Percentiles rank a stretch among this genome's conserved stretches.
phyloP scores from a whole-genome alignment of 2,329 filamentous ascomycete genomes.

The Trichoderma endophyticum region DNA sequence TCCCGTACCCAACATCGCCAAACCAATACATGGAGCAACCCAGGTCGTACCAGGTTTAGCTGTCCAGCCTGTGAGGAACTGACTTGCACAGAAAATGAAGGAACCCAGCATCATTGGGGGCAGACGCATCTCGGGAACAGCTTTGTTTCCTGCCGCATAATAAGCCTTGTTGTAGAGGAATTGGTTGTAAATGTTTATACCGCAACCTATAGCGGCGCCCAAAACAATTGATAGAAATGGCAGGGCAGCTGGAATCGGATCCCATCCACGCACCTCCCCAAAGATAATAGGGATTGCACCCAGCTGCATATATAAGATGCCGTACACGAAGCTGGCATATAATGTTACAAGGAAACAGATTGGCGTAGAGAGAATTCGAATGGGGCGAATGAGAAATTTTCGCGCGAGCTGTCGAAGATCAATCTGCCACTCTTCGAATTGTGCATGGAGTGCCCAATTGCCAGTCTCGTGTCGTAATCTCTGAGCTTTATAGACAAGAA shows the following conservation, averaged over 20 bases:
- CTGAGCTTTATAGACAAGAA: constrained; percentile 61
- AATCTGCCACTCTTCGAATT: constrained; percentile 68
- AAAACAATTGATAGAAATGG: constrained; percentile 63
- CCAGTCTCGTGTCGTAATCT: constrained; percentile 59
- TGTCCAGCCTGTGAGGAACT: constrained; percentile 60
- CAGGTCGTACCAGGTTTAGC: constrained; percentile 55
- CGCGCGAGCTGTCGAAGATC: constrained; percentile 54
- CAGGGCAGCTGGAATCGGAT: constrained; percentile 51
- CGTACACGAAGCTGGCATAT: constrained; percentile 67
- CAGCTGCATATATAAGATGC: constrained; percentile 61
- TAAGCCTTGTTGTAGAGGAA: constrained; percentile 59
- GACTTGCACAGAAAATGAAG: constrained; percentile 50
- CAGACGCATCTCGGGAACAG: constrained; percentile 54
- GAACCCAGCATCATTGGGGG: constrained; percentile 52
- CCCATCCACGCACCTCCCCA: constrained; percentile 61
- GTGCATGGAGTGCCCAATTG: constrained; percentile 67
- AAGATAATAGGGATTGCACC: constrained; percentile 59
- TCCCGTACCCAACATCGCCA: constrained; percentile 47
- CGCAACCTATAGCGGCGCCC: constrained; percentile 58
- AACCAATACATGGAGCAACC: constrained; percentile 53
- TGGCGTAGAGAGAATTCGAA: constrained; percentile 64
- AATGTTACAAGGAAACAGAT: constrained; percentile 70
- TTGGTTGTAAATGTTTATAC: constrained; percentile 62
- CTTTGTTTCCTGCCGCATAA: constrained; percentile 47
- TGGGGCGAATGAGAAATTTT: constrained; percentile 66